Evolutionary conservation across 2,329 filamentous ascomycete genomes (phyloP), one percentile per base, ranked within the genome.

Genomic region (Epichloe gansuensis): DNA sequence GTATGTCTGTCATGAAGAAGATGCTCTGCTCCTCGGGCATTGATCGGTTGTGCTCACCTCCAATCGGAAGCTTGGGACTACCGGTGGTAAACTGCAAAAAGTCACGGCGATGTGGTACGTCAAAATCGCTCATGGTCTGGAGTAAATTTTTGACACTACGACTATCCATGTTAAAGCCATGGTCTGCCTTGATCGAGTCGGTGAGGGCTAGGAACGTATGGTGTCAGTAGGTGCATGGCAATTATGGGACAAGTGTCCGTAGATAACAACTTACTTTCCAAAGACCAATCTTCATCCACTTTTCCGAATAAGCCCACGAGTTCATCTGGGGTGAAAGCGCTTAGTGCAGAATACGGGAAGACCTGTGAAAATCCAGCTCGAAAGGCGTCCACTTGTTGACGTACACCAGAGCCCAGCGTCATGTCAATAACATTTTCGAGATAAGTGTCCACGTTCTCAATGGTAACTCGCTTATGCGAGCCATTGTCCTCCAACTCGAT

Each of bases 121-220:
- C 78, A 51, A 96, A 77, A 64, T 94, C 86, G 65, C 89, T 96
- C 93, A 98, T 97, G 9, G 85, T 85, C 62, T 96, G 89, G 17
- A 98, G 76, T 58, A 98, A 68, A 61, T 98, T 97, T 61, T 85
- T 89, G 47, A 98, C 89, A 63, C 87, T 96, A 71, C 85, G 87
- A 74, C 91, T 97, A 65, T 98, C 93, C 80, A 98, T 93, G 61
- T 97, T 98, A 74, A 88, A 98, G 8, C 93, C 93, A 65, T 98
- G 93, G 61, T 98, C 93, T 31, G 93, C 93, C 72, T 98, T 98
- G 72, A 98, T 91, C 0, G 91, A 96, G 64, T 98, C 93, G 80
- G 94, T 94, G 41, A 98, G 80, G 54, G 93, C 88, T 93, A 54
- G 43, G 54, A 12, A 31, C 25, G 35, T 8, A 3, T 40, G n/a